phyloP scores from a whole-genome alignment of 345 rosid species.

The Pistacia vera region DNA sequence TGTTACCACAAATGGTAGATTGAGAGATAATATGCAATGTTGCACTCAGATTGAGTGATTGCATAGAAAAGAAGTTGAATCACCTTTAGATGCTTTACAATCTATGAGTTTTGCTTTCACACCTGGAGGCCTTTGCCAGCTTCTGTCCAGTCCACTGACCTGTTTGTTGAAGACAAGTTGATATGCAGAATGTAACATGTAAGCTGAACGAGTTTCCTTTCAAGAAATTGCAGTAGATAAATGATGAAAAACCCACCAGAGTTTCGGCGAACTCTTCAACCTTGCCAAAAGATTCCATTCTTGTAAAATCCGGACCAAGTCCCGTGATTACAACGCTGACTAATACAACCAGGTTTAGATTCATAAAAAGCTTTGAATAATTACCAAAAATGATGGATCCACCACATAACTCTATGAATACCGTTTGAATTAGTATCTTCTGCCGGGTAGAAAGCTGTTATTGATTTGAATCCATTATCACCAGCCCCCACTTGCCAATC shows the following conservation, averaged over 20 bases:
- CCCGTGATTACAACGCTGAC: slow-evolving; percentile 80
- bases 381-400: not conserved
- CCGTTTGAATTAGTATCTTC: slow-evolving; percentile 65
- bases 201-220: not conserved
- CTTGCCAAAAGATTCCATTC: slow-evolving; percentile 93
- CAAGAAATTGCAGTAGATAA: not conserved
- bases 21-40: not conserved
- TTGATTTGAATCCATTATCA: slow-evolving; percentile 76
- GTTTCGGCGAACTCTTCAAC: slow-evolving; percentile 91
- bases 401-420: slow-evolving; percentile 25
- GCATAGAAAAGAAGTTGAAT: slow-evolving; percentile 5
- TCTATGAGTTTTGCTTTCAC: slow-evolving; percentile 77
- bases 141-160: slow-evolving; percentile 93
- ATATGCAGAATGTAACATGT: not conserved
- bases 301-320: slow-evolving; percentile 88
- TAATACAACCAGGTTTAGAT: slow-evolving; percentile 24
- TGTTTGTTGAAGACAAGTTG: slow-evolving; percentile 9
- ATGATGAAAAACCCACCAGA: slow-evolving; percentile 45
- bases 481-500: slow-evolving; percentile 82
- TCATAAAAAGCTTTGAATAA: not conserved
- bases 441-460: slow-evolving; percentile 83
- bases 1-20: too few species aligned
- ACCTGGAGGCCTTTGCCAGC: slow-evolving; percentile 92
- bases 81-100: slow-evolving; percentile 72
- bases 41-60: not conserved